A percentile compares a stretch with the other conserved stretches of the same genome.
Evolutionary conservation across 306 rosid genomes (phyloP).

Genomic region (Rosa persica): DNA sequence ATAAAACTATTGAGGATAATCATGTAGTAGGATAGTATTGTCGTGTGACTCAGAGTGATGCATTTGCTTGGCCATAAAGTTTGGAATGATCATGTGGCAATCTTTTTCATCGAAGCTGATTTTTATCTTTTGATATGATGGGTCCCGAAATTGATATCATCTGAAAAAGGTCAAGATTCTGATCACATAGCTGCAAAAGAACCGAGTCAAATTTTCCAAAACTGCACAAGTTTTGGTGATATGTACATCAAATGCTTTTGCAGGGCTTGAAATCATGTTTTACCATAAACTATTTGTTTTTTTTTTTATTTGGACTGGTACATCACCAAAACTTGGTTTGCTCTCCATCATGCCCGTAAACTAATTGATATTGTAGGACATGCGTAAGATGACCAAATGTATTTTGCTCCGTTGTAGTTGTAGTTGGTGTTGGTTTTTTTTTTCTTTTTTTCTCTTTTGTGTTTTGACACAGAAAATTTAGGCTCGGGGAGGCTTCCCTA

Average conservation of each 20-base stretch:
- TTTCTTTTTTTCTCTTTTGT: no score
- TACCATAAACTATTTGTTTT: no score
- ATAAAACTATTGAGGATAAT: neutral
- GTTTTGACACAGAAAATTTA: no score
- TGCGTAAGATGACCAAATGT: no score
- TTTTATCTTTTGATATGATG: neutral
- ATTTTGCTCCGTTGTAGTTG: no score
- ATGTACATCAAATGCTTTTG: no score
- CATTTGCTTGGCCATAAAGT: neutral
- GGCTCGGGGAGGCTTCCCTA: no score
- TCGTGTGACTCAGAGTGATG: conserved; percentile 2
- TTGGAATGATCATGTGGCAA: neutral
- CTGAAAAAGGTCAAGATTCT: neutral
- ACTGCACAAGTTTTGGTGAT: no score
- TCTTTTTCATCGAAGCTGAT: neutral
- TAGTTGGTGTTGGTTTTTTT: no score
- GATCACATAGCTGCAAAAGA: neutral
- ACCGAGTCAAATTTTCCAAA: neutral
- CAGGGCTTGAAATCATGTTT: no score
- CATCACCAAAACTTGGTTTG: neutral
- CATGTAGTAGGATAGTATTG: neutral
- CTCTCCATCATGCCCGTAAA: neutral
- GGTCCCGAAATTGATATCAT: neutral
- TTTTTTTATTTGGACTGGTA: neutral
- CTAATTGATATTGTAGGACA: no score